A percentile compares a stretch with the other conserved stretches of the same genome.
Conservation (phyloP, 2,329 filamentous ascomycete genomes). For the Tolypocladium ophioglossoides region DNA sequence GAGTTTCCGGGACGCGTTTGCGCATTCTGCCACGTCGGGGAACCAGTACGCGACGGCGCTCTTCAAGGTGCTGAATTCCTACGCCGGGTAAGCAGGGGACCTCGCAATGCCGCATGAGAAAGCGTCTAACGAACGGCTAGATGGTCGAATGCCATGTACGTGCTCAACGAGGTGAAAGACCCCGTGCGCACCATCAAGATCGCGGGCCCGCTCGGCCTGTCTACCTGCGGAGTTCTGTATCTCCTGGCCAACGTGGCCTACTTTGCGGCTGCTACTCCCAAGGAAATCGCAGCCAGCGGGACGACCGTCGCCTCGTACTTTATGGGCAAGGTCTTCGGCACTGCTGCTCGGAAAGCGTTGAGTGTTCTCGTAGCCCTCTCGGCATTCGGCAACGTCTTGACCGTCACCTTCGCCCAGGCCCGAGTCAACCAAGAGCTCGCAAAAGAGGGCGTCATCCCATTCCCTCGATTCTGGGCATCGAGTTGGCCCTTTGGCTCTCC, state of each 20-base stretch:
- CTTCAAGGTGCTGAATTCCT: slow-evolving; percentile 36
- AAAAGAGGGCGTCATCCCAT: slow-evolving; percentile 59
- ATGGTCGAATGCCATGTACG: slow-evolving; percentile 57
- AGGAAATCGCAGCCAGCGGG: slow-evolving; percentile 45
- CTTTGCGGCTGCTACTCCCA: slow-evolving; percentile 51
- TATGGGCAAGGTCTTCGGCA: slow-evolving; percentile 51
- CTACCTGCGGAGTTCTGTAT: slow-evolving; percentile 48
- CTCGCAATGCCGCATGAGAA: rapidly evolving
- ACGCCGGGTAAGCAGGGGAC: not conserved
- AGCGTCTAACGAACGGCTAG: slow-evolving; percentile 42
- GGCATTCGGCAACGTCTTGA: slow-evolving; percentile 51
- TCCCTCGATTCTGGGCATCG: slow-evolving; percentile 56
- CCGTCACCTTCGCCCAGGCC: slow-evolving; percentile 48
- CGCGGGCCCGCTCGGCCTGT: slow-evolving; percentile 47
- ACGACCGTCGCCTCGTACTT: slow-evolving; percentile 51
- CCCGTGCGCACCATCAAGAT: slow-evolving; percentile 42
- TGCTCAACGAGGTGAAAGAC: slow-evolving; percentile 45
- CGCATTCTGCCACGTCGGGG: slow-evolving; percentile 29
- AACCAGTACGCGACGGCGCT: slow-evolving; percentile 33
- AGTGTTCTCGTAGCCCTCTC: slow-evolving; percentile 50
- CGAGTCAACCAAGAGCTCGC: slow-evolving; percentile 55
- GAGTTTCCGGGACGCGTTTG: slow-evolving; percentile 48
- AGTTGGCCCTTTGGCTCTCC: slow-evolving; percentile 58
- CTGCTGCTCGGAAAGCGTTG: slow-evolving; percentile 35
- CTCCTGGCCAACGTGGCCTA: slow-evolving; percentile 56